Evolutionary conservation across 73 alveolate species (phyloP).

Genomic region (Stentor coeruleus): DNA sequence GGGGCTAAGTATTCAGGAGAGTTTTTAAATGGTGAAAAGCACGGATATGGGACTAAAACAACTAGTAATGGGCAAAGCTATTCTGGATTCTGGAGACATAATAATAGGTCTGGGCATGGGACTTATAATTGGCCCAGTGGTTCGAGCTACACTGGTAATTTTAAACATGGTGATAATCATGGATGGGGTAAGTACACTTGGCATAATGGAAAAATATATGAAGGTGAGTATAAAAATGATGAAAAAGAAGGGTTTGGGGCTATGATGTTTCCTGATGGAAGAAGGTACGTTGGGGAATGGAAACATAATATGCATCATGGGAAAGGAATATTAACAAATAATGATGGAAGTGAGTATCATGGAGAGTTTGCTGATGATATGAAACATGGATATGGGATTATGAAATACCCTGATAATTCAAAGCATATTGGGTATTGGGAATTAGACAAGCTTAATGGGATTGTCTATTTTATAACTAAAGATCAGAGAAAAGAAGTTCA

Average conservation of each 20-base stretch:
- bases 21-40: constrained; percentile 29
- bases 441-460: constrained; percentile 27
- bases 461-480: constrained; percentile 14
- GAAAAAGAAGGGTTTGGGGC: constrained; percentile 46
- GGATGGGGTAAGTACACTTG: constrained; percentile 39
- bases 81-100: constrained; percentile 29
- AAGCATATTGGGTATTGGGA: constrained; percentile 29
- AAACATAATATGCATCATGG: constrained; percentile 50
- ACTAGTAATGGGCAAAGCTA: constrained; percentile 30
- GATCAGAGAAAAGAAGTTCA: constrained; percentile 13
- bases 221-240: constrained; percentile 38
- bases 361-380: constrained; percentile 36
- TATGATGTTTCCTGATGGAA: constrained; percentile 44
- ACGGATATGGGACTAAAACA: constrained; percentile 31
- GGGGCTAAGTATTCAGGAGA: constrained; percentile 60
- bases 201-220: constrained; percentile 39
- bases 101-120: constrained; percentile 33
- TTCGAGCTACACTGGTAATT: constrained; percentile 34
- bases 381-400: constrained; percentile 29
- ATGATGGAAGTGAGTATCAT: constrained; percentile 36
- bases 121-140: constrained; percentile 44
- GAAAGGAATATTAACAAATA: constrained; percentile 31
- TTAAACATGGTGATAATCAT: constrained; percentile 29
- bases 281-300: constrained; percentile 46
- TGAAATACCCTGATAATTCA: constrained; percentile 12